Percentiles rank a stretch among this genome's conserved stretches.
Conservation (phyloP, 2,329 filamentous ascomycete genomes). For the Scedosporium minutisporum region DNA sequence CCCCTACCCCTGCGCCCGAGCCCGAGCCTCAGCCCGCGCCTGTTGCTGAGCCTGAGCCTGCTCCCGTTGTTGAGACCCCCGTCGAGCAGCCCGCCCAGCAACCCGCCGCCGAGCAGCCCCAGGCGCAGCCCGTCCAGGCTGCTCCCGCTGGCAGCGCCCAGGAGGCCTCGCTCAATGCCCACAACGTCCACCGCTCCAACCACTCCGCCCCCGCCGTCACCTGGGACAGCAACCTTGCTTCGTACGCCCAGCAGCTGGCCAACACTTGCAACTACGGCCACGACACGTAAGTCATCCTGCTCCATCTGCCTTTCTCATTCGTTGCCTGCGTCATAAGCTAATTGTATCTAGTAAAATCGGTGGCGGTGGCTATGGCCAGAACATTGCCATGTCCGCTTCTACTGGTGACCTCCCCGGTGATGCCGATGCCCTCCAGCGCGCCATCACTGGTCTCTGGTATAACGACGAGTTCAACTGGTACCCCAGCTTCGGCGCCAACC, state of each 20-base stretch:
- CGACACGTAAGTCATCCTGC: slow-evolving; percentile 52
- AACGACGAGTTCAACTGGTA: slow-evolving; percentile 60
- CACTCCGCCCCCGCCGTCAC: slow-evolving; percentile 58
- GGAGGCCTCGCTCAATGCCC: slow-evolving; percentile 49
- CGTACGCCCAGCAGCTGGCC: slow-evolving; percentile 55
- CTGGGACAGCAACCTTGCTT: slow-evolving; percentile 57
- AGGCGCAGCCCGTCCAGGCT: slow-evolving; percentile 7
- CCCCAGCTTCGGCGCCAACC: slow-evolving; percentile 49
- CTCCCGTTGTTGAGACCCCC: slow-evolving; percentile 7
- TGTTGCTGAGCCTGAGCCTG: slow-evolving; percentile 8
- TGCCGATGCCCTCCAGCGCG: slow-evolving; percentile 46
- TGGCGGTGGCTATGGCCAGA: slow-evolving; percentile 72
- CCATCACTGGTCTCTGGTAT: slow-evolving; percentile 82
- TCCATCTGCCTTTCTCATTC: not conserved
- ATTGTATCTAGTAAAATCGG: slow-evolving; percentile 35
- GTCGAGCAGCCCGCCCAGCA: not conserved
- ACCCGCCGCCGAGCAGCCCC: slow-evolving; percentile 3
- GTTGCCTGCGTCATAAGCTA: no score
- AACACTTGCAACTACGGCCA: slow-evolving; percentile 63
- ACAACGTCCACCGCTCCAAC: slow-evolving; percentile 81
- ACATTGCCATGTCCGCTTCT: slow-evolving; percentile 62
- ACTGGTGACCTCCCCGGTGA: slow-evolving; percentile 24
- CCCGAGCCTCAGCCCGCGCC: slow-evolving; percentile 9
- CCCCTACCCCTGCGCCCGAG: not conserved
- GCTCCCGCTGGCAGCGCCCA: slow-evolving; percentile 14